Conservation (phyloP, 805 yeast genomes). For the Cyberlindnera bimundalis region DNA sequence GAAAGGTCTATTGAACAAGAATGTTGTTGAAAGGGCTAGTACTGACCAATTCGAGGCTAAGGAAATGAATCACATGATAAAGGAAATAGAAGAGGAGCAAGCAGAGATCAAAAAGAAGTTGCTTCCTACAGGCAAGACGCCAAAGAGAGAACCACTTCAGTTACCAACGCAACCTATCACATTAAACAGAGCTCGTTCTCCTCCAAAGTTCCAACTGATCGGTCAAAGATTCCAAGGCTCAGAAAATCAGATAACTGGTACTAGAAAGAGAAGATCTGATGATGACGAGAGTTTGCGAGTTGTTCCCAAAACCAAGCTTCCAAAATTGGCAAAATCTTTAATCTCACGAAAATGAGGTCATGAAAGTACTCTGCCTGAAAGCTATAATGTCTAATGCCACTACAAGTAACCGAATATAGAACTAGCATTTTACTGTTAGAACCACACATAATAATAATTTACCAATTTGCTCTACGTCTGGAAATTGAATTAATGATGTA, state of each 20-base stretch:
- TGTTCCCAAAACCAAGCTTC: conserved; percentile 8
- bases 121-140: conserved; percentile 32
- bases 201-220: conserved; percentile 29
- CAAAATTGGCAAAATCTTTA: conserved; percentile 6
- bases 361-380: background rate
- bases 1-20: conserved; percentile 2
- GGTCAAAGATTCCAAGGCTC: conserved; percentile 24
- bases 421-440: too few species aligned
- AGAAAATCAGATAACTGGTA: conserved; percentile 9
- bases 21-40: conserved; percentile 13
- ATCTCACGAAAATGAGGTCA: background rate
- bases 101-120: conserved; percentile 22
- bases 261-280: conserved; percentile 13
- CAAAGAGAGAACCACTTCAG: conserved; percentile 20
- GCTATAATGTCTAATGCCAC: conserved; percentile 1
- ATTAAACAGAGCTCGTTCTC: conserved; percentile 13
- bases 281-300: conserved; percentile 2
- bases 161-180: conserved; percentile 13
- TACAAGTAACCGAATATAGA: too few species aligned
- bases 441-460: too few species aligned
- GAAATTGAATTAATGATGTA: background rate
- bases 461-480: background rate
- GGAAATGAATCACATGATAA: conserved; percentile 22
- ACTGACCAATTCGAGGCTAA: conserved; percentile 18
- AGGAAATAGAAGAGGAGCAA: conserved; percentile 27